Base-by-base conservation (phyloP, 2,329 filamentous ascomycete genomes). In the Pyricularia pennisetigena region DNA sequence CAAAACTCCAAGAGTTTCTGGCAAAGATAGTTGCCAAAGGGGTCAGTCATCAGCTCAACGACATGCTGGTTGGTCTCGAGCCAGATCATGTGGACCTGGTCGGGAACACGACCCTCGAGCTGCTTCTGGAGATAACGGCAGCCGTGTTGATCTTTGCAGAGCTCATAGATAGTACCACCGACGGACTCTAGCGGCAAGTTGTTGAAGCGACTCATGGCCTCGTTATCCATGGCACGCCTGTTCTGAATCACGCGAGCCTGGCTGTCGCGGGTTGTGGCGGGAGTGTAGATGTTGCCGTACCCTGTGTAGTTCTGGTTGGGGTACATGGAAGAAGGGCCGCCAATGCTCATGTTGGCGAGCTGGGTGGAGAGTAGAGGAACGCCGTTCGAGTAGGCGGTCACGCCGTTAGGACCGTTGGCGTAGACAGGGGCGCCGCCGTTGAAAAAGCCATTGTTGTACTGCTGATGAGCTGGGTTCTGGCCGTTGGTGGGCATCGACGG, bases 11-110 rank as follows among this genome's bases (percentile, higher is more conserved):
- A 86, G 71, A 99, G 84, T 85, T 98, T 99, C 83, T 99, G 95
- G 83, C 94, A 98, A 72, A 99, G 88, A 20, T 99, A 99, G 83
- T 99, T 99, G 78, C 95, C 95, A 78, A 99, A 99, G 10, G 95
- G 94, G 79, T 99, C 94, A 70, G 93, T 97, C 95, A 99, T 99
- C 72, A 99, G 85, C 82, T 99, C 95, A 71, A 97, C 90, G 73
- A 99, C 94, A 78, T 98, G 93, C 75, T 91, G 86, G 76, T 94
- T 93, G 67, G 94, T 97, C 82, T 99, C 95, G 32, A 90, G 83
- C 84, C 96, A 99, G 78, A 99, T 98, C 83, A 94, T 89, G 78
- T 96, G 91, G 67, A 97, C 86, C 74, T 96, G 88, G 30, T 94
- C 90, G 5, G 90, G 86, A 72, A 90, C 89, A 73, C 90, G 90